These are phyloP conservation scores for Neofusicoccum kwambonambiense DNA, from an alignment of 2,329 filamentous ascomycete species.

Conservation along the genomic window DNA sequence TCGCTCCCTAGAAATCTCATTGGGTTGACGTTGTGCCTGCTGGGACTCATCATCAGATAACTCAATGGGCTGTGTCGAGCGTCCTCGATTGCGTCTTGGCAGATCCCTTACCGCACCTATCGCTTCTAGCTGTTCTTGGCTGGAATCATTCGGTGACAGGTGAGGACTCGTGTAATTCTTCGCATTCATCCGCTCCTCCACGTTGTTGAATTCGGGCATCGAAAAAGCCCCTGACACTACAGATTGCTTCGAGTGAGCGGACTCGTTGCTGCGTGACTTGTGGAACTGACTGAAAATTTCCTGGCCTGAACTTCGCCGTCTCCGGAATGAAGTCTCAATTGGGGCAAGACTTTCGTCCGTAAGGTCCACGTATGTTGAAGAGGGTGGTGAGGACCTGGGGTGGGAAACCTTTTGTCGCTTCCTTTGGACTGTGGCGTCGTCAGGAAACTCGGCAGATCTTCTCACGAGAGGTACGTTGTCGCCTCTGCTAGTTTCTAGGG, in stretches of 20 bases:
- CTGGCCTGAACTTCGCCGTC: background rate
- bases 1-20: background rate
- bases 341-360: background rate
- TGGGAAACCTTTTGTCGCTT: background rate
- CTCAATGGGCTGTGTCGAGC: background rate
- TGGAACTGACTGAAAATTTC: background rate
- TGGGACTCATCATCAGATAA: background rate
- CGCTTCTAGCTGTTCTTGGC: background rate
- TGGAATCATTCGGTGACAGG: background rate
- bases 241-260: background rate
- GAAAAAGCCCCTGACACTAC: background rate
- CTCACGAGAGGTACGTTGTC: background rate
- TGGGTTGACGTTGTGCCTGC: background rate
- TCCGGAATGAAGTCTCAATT: background rate
- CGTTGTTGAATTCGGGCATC: background rate
- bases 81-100: background rate
- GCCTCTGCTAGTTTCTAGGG: background rate
- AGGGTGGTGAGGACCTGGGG: background rate
- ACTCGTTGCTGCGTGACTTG: background rate
- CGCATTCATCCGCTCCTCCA: constrained; percentile 7
- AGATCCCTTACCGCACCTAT: background rate
- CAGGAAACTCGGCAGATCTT: background rate
- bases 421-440: background rate
- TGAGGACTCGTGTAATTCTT: background rate
- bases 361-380: background rate